Base-by-base conservation (phyloP, 345 rosid species). In the Atalantia buxifolia region DNA sequence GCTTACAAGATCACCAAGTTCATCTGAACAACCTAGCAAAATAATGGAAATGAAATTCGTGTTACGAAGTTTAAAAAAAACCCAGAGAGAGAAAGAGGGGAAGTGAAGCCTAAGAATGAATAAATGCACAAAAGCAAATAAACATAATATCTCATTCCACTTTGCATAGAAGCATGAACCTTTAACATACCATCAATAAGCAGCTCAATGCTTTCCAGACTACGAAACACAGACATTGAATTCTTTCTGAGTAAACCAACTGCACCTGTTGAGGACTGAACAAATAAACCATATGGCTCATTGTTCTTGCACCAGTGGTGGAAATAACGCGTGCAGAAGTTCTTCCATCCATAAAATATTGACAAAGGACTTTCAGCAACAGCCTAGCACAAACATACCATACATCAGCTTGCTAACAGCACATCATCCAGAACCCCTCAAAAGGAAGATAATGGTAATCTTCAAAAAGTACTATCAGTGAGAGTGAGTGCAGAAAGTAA, bases 261-360 rank as follows among this genome's bases (percentile, higher is more conserved):
- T 82, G 82, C 95, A 80, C 92, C 92, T 56, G 80, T 60, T 24
- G 84, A 73, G 60, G 92, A 82, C 59, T 88, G 89, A 84, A 85
- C 84, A 80, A 96, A 76, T 84, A 96, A 87, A 53, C 91, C 91
- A 71, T 77, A 81, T n/a, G 97, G 91, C 27, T 86, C 85, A 85
- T 96, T 94, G 84, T 83, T 87, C 85, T 84, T 90, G 87, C 98
- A 89, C 99, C 99, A 96, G 74, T 88, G 79, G 66, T 87, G 85
- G 80, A 91, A 89, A 89, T 94, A 96, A 67, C 90, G 85, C 14
- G 82, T 63, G 80, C 93, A 92, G 83, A 96, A 91, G 77, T 67
- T 85, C 84, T 87, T 93, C 99, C 99, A 96, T 70, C 89, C 84
- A 83, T 79, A 86, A 81, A 89, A 88, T 30, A 87, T 76, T 55